phyloP scores from a whole-genome alignment of 192 early-diverging fungal genomes.

The Chytriomyces confervae region DNA sequence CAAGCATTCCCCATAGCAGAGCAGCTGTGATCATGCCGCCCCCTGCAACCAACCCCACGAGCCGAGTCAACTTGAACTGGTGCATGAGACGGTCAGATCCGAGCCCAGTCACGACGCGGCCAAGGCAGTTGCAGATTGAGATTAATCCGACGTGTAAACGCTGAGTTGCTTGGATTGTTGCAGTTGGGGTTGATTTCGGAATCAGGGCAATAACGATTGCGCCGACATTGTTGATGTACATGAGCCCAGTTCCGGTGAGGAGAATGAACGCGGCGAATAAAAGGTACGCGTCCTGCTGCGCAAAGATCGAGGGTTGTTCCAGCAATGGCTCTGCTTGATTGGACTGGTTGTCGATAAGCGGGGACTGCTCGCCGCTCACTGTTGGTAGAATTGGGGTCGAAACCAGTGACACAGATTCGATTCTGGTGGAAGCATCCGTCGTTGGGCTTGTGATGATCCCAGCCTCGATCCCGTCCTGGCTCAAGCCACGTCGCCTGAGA shows the following conservation, averaged over 20 bases:
- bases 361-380: neutral
- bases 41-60: conserved; percentile 28
- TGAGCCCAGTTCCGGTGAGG: conserved; percentile 49
- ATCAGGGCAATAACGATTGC: conserved; percentile 40
- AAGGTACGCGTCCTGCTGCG: conserved; percentile 42
- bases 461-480: neutral
- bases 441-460: neutral
- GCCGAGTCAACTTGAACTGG: conserved; percentile 18
- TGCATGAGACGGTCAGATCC: conserved; percentile 32
- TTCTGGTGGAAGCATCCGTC: neutral
- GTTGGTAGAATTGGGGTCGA: neutral
- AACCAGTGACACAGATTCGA: neutral
- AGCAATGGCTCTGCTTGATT: neutral
- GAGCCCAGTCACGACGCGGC: conserved; percentile 44
- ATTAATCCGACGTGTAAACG: conserved; percentile 44
- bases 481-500: neutral
- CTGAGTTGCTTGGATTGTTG: conserved; percentile 29
- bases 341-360: neutral
- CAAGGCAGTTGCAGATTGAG: conserved; percentile 46
- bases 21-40: conserved; percentile 16
- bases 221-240: conserved; percentile 58
- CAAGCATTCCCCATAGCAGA: neutral
- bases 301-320: conserved; percentile 17
- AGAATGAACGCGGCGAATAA: conserved; percentile 42
- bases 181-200: neutral